A percentile compares a stretch with the other conserved stretches of the same genome.
Evolutionary conservation across 139 green algal species (phyloP).

Genomic region (Nannochloris sp.): DNA sequence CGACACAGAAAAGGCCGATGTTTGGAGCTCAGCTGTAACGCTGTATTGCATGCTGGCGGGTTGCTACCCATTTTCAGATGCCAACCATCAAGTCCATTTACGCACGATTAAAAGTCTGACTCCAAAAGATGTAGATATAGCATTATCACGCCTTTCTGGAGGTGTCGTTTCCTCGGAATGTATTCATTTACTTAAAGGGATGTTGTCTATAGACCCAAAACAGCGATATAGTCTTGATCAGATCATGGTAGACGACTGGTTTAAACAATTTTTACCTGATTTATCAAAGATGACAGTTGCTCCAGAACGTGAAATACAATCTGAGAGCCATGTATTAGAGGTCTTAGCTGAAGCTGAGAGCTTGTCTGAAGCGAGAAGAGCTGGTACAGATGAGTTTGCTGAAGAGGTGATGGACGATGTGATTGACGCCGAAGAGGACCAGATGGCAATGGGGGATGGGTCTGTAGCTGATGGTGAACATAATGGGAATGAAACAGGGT

Average conservation of each 20-base stretch:
- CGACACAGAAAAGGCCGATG: slow-evolving; percentile 33
- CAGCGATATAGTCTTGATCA: slow-evolving; percentile 47
- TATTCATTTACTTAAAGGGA: slow-evolving; percentile 47
- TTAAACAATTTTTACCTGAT: slow-evolving; percentile 31
- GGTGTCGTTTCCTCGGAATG: slow-evolving; percentile 18
- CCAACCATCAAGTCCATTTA: slow-evolving; percentile 17
- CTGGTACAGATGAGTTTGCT: slow-evolving; percentile 1
- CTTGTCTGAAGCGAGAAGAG: neutral
- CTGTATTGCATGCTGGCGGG: slow-evolving; percentile 40
- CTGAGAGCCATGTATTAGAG: slow-evolving; percentile 9
- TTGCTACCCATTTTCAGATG: slow-evolving; percentile 29
- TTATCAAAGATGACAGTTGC: slow-evolving; percentile 20
- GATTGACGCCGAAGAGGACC: neutral
- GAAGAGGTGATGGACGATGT: slow-evolving; percentile 17
- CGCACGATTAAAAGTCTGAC: slow-evolving; percentile 20
- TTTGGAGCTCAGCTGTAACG: slow-evolving; percentile 37
- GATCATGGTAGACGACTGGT: slow-evolving; percentile 50
- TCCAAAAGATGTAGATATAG: slow-evolving; percentile 6
- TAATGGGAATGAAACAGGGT: too few relatives aligned
- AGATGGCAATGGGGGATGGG: too few relatives aligned
- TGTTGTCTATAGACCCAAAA: slow-evolving; percentile 54
- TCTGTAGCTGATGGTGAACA: too few relatives aligned
- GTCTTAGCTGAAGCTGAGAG: slow-evolving; percentile 2
- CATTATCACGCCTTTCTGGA: slow-evolving; percentile 12
- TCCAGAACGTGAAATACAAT: slow-evolving; percentile 9